Conservation (phyloP, 1,284 basidiomycete genomes). For the Rugosomyces carneus region DNA sequence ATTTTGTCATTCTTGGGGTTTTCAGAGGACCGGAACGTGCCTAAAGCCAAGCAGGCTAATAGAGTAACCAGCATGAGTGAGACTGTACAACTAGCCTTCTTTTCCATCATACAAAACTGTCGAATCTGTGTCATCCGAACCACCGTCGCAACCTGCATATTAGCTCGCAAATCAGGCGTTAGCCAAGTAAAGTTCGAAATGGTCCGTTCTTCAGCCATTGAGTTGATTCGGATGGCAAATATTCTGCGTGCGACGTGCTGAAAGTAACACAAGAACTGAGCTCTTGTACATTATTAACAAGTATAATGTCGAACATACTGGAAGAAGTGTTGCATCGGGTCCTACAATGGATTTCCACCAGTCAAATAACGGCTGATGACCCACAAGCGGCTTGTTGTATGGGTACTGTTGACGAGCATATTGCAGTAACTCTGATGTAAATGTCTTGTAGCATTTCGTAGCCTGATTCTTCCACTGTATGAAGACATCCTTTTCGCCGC, state of each 20-base stretch:
- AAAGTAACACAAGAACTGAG: too few relatives aligned
- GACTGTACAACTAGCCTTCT: too few relatives aligned
- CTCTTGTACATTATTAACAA: too few relatives aligned
- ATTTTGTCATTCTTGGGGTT: too few relatives aligned
- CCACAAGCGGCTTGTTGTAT: constrained; percentile 15
- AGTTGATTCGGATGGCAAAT: constrained; percentile 24
- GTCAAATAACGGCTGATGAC: constrained; percentile 2
- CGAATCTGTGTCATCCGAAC: too few relatives aligned
- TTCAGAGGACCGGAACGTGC: too few relatives aligned
- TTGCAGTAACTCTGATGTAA: constrained; percentile 14
- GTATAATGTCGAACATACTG: too few relatives aligned
- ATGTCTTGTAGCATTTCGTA: constrained; percentile 12
- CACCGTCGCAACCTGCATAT: not conserved
- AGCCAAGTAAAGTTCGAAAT: constrained; percentile 29
- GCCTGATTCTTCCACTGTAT: constrained; percentile 16
- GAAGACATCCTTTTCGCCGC: constrained; percentile 14
- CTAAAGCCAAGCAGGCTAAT: too few relatives aligned
- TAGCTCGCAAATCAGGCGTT: constrained; percentile 18
- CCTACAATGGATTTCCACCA: constrained; percentile 8
- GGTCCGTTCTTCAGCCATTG: constrained; percentile 29
- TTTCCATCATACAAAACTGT: too few relatives aligned
- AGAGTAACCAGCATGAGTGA: too few relatives aligned
- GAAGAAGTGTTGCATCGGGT: too few relatives aligned
- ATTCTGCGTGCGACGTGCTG: constrained; percentile 25
- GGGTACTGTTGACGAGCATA: constrained; percentile 21